A percentile compares a stretch with the other conserved stretches of the same genome.
Conservation (phyloP, 192 early-diverging fungal species). For the Phlyctochytrium bullatum region DNA sequence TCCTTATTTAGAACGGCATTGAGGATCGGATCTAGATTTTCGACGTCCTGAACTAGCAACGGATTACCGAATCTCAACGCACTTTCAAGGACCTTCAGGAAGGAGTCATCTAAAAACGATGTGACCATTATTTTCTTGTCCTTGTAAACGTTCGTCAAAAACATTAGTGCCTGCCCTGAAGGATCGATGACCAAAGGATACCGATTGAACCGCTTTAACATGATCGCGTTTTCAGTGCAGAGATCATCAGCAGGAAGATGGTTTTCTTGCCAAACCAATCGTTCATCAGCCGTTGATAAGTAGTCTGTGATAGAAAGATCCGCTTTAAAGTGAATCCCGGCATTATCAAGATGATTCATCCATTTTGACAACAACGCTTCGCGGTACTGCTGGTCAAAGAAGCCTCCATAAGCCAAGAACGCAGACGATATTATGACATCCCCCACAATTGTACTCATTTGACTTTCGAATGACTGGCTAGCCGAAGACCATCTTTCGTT, state of each 20-base stretch:
- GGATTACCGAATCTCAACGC: constrained; percentile 98
- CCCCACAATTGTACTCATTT: constrained; percentile 98
- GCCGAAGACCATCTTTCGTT: constrained; percentile 87
- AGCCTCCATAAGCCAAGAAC: constrained; percentile 95
- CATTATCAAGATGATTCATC: constrained; percentile 65
- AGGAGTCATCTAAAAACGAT: constrained; percentile 96
- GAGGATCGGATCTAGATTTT: constrained; percentile 95
- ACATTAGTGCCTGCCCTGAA: constrained; percentile 86
- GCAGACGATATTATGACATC: constrained; percentile 91
- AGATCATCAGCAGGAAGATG: constrained; percentile 85
- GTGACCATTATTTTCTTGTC: constrained; percentile 88
- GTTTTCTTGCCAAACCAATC: constrained; percentile 84
- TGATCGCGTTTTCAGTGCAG: constrained; percentile 98
- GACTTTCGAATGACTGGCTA: constrained; percentile 85
- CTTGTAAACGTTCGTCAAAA: constrained; percentile 83
- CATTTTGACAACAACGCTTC: constrained; percentile 76
- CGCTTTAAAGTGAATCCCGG: constrained; percentile 70
- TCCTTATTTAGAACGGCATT: constrained; percentile 98
- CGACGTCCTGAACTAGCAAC: constrained; percentile 94
- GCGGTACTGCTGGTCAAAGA: constrained; percentile 97
- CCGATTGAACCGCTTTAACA: constrained; percentile 90
- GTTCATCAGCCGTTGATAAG: constrained; percentile 87
- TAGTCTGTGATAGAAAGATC: constrained; percentile 88
- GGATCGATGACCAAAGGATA: constrained; percentile 99
- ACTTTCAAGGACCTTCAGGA: constrained; percentile 95